phyloP scores from a whole-genome alignment of 1,139 yeast species.

The Scheffersomyces illinoinensis region DNA sequence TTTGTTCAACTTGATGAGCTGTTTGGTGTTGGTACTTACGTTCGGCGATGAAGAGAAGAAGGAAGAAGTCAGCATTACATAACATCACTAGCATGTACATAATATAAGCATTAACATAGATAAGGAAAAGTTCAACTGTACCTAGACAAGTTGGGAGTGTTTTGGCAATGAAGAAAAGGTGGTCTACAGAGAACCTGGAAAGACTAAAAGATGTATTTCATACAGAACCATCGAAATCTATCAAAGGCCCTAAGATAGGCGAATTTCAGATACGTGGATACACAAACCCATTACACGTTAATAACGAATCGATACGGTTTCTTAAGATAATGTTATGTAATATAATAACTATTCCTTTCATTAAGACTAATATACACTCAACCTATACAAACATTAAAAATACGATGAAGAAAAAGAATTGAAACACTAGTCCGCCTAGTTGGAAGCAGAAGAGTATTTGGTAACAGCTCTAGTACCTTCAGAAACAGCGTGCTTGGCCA shows the following conservation, averaged over 20 bases:
- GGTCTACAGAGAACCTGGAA: too few species aligned
- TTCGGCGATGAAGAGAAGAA: slow-evolving; percentile 6
- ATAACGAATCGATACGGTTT: neutral
- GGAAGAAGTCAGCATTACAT: slow-evolving; percentile 1
- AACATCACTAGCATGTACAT: neutral
- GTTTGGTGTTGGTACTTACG: slow-evolving; percentile 35
- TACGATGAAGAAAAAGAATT: slow-evolving; percentile 7
- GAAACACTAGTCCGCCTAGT: slow-evolving; percentile 25
- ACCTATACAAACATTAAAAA: slow-evolving; percentile 1
- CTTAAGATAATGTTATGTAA: neutral
- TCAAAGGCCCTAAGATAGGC: neutral
- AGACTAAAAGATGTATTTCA: neutral
- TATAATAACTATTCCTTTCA: neutral
- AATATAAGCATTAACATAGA: neutral
- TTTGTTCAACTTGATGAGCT: slow-evolving; percentile 56
- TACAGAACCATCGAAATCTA: neutral
- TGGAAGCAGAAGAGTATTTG: slow-evolving; percentile 90
- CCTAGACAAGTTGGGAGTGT: neutral
- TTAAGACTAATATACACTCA: slow-evolving; percentile 18
- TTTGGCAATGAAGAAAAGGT: too few species aligned
- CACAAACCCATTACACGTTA: too few species aligned
- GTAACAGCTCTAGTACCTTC: slow-evolving; percentile 99
- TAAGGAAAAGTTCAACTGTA: neutral
- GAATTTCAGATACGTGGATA: neutral
- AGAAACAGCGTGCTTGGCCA: slow-evolving; percentile 98